Base-by-base conservation (phyloP, 129 eudicot genomes). In the Scalesia atractyloides region DNA sequence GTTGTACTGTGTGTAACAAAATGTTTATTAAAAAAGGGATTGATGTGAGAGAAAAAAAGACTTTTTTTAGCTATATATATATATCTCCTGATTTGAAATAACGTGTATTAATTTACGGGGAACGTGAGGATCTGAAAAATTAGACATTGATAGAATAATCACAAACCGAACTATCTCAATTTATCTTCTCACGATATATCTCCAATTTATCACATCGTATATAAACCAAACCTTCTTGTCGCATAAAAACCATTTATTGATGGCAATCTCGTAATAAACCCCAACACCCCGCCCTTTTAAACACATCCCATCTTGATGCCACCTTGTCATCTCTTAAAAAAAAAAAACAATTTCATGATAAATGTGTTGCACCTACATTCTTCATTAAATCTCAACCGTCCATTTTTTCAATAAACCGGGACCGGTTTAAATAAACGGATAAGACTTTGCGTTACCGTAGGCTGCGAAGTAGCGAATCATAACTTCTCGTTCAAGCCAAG, bases 131-230 rank as follows among this genome's bases (percentile, higher is more conserved):
- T 53, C 47, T 66, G 12, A 75, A 46, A 62, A 46, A 62, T 68
- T 58, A 77, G 71, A 59, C 54, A 20, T 58, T 41, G 75, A 76
- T 76, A 69, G 76, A 77, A 77, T 49, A 69, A 69, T 69, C 69
- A 69, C 37, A 69, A 69, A 60, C 81, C 47, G 48, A 76, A 16
- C 62, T 67, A 68, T 51, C 75, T 60, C 54, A 67, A 24, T 44
- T 67, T 67, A 17, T 67, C 73, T 7, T 43, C 47, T 15, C 47
- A 75, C n/a, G 57, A 53, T 37, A 39, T 26, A n/a, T 44, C 17
- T 48, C 5, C 59, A 69, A 20, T 47, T 60, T 77, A 37, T 33
- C 76, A 77, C 69, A 24, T 77, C 76, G 80, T 68, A 18, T 24
- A 22, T 20, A 41, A 26, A 59, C 3, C 11, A 54, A 14, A 43